Base-by-base conservation (phyloP, 176 grass and related monocot species). In the Alopecurus myosuroides region DNA sequence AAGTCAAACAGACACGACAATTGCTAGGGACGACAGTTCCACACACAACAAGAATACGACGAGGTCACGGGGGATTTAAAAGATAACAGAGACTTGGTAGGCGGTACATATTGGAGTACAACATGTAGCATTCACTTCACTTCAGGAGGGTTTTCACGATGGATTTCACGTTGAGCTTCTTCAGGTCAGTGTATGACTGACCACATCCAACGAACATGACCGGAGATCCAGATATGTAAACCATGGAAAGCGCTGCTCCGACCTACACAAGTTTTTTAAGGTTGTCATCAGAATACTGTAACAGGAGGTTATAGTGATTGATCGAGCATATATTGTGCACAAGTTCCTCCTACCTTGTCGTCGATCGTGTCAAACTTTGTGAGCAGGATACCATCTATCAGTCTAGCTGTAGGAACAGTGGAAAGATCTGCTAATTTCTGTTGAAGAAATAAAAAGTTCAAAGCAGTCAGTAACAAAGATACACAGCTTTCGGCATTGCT, bases 321-420 rank as follows among this genome's bases (percentile, higher is more conserved):
- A 45, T 52, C 49, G 9, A 70, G 60, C 65, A 40, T 45, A 91
- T 70, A 17, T 39, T 87, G 1, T 50, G 31, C 39, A 34, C 22
- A 53, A 22, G 81, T 56, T 83, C 46, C 56, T 42, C 65, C 62
- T 63, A 98, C 95, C 95, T 94, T 99, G 76, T 96, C 91, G 1
- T 99, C 97, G 6, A 94, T 96, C 9, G 93, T 96, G 74, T 99
- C 97, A 81, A 95, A 98, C 78, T 98, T 98, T 25, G 96, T 98
- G 56, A 98, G 93, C 82, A 98, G 89, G 86, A 98, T 98, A 14
- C 96, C 93, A 76, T 95, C 96, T 49, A 98, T 98, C 88, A 98
- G 80, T 87, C 93, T 95, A 56, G 88, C 88, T 63, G 85, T 90
- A 37, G 96, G 85, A 80, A 90, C 89, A 69, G 87, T 66, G 3